Evolutionary conservation across 805 yeast species (phyloP), one percentile per base, ranked within the genome.

Genomic region (Martiniozyma abietophila): DNA sequence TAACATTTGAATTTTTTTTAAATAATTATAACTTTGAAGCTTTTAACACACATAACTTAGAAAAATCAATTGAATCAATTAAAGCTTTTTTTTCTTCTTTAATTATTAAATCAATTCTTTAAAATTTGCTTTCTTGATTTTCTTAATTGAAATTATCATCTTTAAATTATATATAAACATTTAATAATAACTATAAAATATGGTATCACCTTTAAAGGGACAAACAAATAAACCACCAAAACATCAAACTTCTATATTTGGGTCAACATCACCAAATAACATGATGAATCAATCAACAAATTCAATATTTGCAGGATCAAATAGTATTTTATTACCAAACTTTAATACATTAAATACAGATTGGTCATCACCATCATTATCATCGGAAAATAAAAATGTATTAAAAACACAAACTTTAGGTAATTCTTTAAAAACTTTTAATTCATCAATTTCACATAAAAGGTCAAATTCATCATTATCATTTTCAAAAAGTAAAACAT

Each of bases 281-380:
- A n/a, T n/a, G 48, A 46, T 25, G 38, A 45, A 49, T 22, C 54
- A 45, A 29, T 44, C 44, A 26, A 47, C 48, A 18, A 48, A 47
- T 34, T 51, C 58, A 11, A 46, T 55, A 20, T 53, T 47, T 32
- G 47, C 52, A 28, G 52, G 50, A 15, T 32, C 40, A 18, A 53
- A 53, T 30, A 51, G 50, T 28, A 41, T 57, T 27, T 43, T 54
- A 26, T 51, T 62, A 4, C 61, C 63, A 15, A 56, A 58, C 35
- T 49, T 56, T 30, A 54, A 57, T 31, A 58, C 58, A 12, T 59
- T 58, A 9, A 43, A 51, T 18, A 46, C 55, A 4, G 62, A 59
- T 36, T 58, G 62, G 62, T 42, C 54, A 32, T 37, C 24, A 29
- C 35, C 8, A 27, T 10, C 6, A 33, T 31, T 8, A 5, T 3